Conservation (phyloP, 2,329 filamentous ascomycete species). For the Thielaviopsis cerberus region DNA sequence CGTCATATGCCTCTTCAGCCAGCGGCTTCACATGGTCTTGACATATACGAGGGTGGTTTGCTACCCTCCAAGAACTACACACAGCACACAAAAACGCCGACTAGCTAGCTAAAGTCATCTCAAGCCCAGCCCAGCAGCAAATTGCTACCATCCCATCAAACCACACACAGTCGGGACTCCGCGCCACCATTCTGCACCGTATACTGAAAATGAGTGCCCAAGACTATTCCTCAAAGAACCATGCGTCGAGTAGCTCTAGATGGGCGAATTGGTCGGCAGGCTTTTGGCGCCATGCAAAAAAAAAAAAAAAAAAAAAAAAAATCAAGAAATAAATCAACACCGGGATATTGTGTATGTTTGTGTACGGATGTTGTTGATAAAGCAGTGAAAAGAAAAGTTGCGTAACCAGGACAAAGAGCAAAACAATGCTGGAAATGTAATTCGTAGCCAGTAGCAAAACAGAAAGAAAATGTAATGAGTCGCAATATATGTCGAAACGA, state of each 20-base stretch:
- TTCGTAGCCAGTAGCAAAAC: not conserved
- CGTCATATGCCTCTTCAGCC: not conserved
- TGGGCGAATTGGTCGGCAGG: no score
- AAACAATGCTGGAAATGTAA: conserved; percentile 5
- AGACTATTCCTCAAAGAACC: no score
- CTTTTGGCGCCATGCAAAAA: not conserved
- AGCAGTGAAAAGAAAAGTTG: not conserved
- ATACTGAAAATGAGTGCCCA: not conserved
- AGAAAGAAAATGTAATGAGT: not conserved
- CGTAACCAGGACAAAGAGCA: conserved; percentile 3
- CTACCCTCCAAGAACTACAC: conserved; percentile 28
- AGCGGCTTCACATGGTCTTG: conserved; percentile 19
- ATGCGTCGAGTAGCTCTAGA: no score
- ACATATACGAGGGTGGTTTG: conserved; percentile 25
- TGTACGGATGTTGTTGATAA: not conserved
- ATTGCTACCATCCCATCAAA: not conserved
- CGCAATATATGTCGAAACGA: conserved; percentile 3
- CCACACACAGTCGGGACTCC: not conserved
- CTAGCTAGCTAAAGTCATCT: not conserved
- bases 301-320: conserved; percentile 1
- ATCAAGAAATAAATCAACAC: no score
- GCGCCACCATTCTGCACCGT: not conserved
- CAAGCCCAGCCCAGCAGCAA: conserved; percentile 5
- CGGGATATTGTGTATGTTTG: not conserved
- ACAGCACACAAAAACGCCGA: conserved; percentile 18